Percentiles rank a stretch among this genome's conserved stretches.
phyloP scores from a whole-genome alignment of 768 basidiomycete genomes.

The Kwoniella pini region DNA sequence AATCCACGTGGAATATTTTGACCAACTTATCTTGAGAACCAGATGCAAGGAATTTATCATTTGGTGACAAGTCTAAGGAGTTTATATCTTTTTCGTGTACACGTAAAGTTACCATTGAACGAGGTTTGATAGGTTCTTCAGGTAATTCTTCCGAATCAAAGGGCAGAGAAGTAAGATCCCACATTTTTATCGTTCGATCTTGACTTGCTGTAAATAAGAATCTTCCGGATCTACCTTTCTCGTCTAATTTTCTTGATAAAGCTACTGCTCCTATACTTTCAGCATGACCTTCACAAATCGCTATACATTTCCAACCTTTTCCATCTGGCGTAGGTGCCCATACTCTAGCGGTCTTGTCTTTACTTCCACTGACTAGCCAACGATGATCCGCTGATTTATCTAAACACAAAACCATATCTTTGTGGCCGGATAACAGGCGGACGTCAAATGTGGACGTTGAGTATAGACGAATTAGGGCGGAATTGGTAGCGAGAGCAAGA shows the following conservation, averaged over 20 bases:
- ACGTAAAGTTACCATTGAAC: conserved; percentile 78
- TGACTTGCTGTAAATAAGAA: conserved; percentile 96
- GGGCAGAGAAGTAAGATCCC: conserved; percentile 67
- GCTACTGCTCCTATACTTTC: conserved; percentile 90
- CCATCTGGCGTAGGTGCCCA: conserved; percentile 64
- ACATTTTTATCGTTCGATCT: conserved; percentile 97
- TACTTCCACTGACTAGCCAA: conserved; percentile 87
- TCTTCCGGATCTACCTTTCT: conserved; percentile 46
- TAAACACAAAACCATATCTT: conserved; percentile 84
- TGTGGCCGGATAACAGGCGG: conserved; percentile 81
- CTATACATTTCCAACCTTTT: conserved; percentile 71
- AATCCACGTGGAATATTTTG: conserved; percentile 80
- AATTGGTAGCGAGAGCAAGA: conserved; percentile 95
- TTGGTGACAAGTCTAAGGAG: conserved; percentile 86
- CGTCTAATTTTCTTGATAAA: conserved; percentile 63
- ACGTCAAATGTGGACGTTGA: conserved; percentile 74
- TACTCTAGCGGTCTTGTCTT: conserved; percentile 81
- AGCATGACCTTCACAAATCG: conserved; percentile 86
- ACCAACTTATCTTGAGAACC: conserved; percentile 95
- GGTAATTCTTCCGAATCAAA: conserved; percentile 54
- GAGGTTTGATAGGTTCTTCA: conserved; percentile 60
- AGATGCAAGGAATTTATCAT: conserved; percentile 82
- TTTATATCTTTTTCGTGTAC: conserved; percentile 99
- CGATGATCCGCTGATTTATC: conserved; percentile 67
- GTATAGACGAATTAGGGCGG: conserved; percentile 89